Base-by-base conservation (phyloP, 192 early-diverging fungal genomes). In the Lobosporangium transversale region DNA sequence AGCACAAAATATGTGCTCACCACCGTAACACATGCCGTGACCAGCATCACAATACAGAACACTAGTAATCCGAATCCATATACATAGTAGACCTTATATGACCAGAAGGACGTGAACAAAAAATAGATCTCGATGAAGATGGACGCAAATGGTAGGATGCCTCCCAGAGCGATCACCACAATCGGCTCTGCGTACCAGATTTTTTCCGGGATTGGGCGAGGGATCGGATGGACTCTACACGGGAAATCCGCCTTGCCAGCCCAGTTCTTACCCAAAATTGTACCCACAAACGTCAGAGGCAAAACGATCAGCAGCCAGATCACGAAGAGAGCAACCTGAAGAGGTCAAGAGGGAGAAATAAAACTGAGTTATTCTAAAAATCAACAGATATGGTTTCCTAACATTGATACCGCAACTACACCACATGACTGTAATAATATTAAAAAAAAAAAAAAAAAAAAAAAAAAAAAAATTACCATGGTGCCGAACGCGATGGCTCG, bases 41-140 rank as follows among this genome's bases (percentile, higher is more conserved):
- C 89, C 47, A 91, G 60, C 31, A 92, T 63, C 31, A 94, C 78
- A 58, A 94, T 90, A 2, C 85, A 53, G 66, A 91, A 92, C 9
- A 93, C 89, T 3, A 91, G 66, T 58, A 94, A 50, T 79, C 92
- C 86, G 52, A 94, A 93, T 0, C 92, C 91, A 81, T 91, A 93
- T 11, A 94, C 89, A 58, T 93, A 92, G 68, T 93, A 95, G 20
- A 91, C 87, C 62, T 87, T 88, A 80, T 90, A 88, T 10, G 78
- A 76, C 91, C 91, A 93, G 59, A 94, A 92, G 17, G 89, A 91
- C 24, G 91, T 87, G 59, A 94, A 92, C 56, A 95, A 80, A 62
- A 92, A 95, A 62, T 93, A 93, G 45, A 94, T 84, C 85, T 95
- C 93, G 70, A 95, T 92, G 62, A 94, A 95, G 54, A 94, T 89